phyloP scores from a whole-genome alignment of 306 rosid species.

The Betula pendula region DNA sequence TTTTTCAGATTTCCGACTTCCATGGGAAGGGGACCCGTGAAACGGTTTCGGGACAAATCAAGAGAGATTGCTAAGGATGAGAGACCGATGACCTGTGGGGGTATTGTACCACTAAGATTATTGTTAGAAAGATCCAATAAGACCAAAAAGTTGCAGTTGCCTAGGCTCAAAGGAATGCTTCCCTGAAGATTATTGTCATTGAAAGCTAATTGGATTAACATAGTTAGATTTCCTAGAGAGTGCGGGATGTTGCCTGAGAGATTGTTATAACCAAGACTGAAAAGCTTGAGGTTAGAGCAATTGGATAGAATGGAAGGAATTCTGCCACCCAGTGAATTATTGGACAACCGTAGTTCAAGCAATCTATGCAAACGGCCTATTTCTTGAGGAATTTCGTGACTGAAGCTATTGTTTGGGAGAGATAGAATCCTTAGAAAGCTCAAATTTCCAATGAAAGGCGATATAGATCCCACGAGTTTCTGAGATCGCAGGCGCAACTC shows the following conservation, averaged over 20 bases:
- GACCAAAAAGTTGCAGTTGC: too few relatives aligned
- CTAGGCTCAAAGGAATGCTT: too few relatives aligned
- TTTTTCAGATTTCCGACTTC: not conserved
- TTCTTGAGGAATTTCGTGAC: not conserved
- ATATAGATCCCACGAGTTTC: not conserved
- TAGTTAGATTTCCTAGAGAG: too few relatives aligned
- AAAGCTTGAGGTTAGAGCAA: not conserved
- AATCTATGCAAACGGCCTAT: not conserved
- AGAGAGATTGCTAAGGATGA: not conserved
- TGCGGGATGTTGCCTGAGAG: too few relatives aligned
- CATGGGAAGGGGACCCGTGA: not conserved
- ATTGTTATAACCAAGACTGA: too few relatives aligned
- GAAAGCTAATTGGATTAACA: too few relatives aligned
- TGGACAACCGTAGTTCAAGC: not conserved
- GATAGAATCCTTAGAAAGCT: not conserved
- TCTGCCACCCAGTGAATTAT: not conserved
- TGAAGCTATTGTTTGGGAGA: not conserved
- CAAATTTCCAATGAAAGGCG: not conserved
- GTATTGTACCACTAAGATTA: too few relatives aligned
- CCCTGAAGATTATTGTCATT: too few relatives aligned
- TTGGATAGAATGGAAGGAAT: not conserved
- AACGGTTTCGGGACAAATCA: not conserved
- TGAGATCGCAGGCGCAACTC: not conserved
- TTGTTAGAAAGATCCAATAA: too few relatives aligned
- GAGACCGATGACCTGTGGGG: not conserved